Conservation (phyloP, 805 yeast genomes). For the Kluyveromyces starmeri region DNA sequence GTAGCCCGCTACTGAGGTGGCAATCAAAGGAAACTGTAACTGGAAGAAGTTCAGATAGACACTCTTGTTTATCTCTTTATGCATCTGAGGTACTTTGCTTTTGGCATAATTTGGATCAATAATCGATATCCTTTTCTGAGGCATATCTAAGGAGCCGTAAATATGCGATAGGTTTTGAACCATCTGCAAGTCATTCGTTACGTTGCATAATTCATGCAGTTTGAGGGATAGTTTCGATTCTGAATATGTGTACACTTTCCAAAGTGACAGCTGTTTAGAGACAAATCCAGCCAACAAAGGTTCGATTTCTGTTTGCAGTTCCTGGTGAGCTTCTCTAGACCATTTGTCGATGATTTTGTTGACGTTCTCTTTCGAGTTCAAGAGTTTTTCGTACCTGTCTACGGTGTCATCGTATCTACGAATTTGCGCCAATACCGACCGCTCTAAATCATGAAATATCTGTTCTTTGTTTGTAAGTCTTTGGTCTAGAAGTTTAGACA, state of each 20-base stretch:
- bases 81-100: slow-evolving; percentile 14
- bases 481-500: slow-evolving; percentile 10
- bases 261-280: slow-evolving; percentile 22
- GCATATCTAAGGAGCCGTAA: slow-evolving; percentile 26
- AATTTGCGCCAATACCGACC: slow-evolving; percentile 10
- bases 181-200: slow-evolving; percentile 18
- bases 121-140: slow-evolving; percentile 17
- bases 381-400: slow-evolving; percentile 13
- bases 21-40: slow-evolving; percentile 26
- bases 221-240: slow-evolving; percentile 24
- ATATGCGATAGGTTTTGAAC: slow-evolving; percentile 22
- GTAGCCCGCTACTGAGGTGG: slow-evolving; percentile 22
- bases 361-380: slow-evolving; percentile 11
- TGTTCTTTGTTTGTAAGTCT: slow-evolving; percentile 13
- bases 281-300: slow-evolving; percentile 22
- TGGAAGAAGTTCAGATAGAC: slow-evolving; percentile 23
- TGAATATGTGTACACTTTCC: slow-evolving; percentile 27
- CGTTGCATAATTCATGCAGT: slow-evolving; percentile 21
- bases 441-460: slow-evolving; percentile 10
- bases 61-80: slow-evolving; percentile 19
- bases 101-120: slow-evolving; percentile 1
- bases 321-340: slow-evolving; percentile 25
- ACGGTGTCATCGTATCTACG: slow-evolving; percentile 13
- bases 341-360: slow-evolving; percentile 20
- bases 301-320: slow-evolving; percentile 23